Percentiles rank a stretch among this genome's conserved stretches.
These are phyloP conservation scores for Aurantiochytrium sp. DNA, from an alignment of 108 stramenopile genomes.

Conservation along the genomic window DNA sequence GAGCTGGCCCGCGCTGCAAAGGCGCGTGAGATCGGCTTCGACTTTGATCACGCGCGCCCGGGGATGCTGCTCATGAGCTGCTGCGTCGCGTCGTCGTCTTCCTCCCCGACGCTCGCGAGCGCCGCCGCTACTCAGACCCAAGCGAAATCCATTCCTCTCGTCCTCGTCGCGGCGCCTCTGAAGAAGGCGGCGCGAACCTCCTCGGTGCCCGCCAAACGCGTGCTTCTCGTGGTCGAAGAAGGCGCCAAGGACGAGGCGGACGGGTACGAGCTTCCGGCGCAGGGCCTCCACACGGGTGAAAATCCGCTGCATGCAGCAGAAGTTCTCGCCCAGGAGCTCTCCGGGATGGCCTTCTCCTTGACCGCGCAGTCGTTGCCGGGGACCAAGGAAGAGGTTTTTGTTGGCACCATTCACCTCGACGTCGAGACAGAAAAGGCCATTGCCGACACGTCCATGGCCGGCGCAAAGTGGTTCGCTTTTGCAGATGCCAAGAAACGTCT, in stretches of 20 bases:
- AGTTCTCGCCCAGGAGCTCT: not conserved
- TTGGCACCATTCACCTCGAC: not conserved
- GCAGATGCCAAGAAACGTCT: no score
- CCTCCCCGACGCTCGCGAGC: not conserved
- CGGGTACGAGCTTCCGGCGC: not conserved
- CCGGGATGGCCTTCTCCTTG: not conserved
- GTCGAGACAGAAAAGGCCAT: not conserved
- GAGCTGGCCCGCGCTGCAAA: not conserved
- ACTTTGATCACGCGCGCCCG: conserved; percentile 26
- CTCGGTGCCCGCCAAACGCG: not conserved
- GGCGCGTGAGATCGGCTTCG: not conserved
- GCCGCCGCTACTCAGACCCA: not conserved
- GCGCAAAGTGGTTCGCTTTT: not conserved
- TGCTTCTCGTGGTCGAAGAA: not conserved
- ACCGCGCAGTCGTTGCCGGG: not conserved
- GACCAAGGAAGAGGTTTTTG: not conserved
- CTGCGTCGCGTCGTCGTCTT: not conserved
- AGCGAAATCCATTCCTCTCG: no score
- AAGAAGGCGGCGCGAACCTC: no score
- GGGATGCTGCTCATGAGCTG: conserved; percentile 9
- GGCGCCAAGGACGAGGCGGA: not conserved
- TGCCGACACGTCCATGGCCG: not conserved
- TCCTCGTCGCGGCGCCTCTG: no score
- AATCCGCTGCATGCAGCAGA: not conserved
- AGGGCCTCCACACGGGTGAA: not conserved